Evolutionary conservation across 495 filamentous ascomycete species (phyloP).

Genomic region (Tuber indicum): DNA sequence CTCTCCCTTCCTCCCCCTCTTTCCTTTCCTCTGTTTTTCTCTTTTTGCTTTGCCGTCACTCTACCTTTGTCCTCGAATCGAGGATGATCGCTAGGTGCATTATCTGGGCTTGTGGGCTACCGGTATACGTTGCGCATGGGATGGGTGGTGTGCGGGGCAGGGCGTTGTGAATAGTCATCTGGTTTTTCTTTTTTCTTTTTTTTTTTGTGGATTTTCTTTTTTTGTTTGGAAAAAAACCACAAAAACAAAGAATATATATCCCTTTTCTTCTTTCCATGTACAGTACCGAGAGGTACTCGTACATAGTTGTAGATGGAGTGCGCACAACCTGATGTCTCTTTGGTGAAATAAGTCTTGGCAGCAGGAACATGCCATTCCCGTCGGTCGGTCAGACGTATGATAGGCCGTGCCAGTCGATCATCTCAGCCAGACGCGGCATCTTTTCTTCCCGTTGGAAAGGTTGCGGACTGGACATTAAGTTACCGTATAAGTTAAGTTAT

Average conservation of each 20-base stretch:
- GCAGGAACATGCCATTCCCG: not conserved
- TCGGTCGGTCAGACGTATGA: not conserved
- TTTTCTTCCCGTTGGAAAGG: not conserved
- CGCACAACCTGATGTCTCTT: not conserved
- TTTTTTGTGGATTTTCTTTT: not conserved
- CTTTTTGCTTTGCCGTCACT: not conserved
- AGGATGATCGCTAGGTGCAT: not conserved
- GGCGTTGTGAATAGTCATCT: constrained; percentile 1
- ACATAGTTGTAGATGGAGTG: not conserved
- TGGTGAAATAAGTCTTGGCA: not conserved
- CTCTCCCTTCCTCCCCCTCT: not conserved
- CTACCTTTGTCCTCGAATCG: not conserved
- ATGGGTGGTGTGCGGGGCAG: not conserved
- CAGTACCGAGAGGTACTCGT: not conserved
- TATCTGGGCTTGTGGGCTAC: not conserved
- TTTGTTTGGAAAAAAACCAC: not conserved
- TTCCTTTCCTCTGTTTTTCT: not conserved
- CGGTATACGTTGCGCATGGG: not conserved
- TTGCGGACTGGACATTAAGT: not conserved
- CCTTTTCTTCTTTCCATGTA: not conserved
- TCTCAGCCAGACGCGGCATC: not conserved
- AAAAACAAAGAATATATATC: not conserved
- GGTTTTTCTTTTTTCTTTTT: not conserved
- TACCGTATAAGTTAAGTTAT: not conserved
- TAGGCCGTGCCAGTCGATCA: not conserved